These are phyloP conservation scores for Rhynchosporium graminicola DNA, from an alignment of 2,329 filamentous ascomycete genomes.

Conservation along the genomic window DNA sequence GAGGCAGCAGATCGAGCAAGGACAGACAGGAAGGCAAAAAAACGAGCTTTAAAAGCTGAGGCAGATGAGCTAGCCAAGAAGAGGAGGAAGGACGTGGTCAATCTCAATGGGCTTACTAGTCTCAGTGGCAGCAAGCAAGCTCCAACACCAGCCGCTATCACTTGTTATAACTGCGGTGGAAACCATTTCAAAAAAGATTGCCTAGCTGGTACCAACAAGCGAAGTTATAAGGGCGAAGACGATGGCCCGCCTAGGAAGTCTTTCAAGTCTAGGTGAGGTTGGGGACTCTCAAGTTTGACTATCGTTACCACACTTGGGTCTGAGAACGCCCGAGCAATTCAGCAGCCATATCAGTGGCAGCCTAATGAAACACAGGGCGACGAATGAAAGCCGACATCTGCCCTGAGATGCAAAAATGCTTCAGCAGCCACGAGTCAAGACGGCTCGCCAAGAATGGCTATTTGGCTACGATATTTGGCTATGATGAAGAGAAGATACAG, in stretches of 20 bases:
- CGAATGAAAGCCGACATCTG: background rate
- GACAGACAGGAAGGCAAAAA: conserved; percentile 48
- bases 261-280: conserved; percentile 18
- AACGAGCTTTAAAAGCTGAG: conserved; percentile 50
- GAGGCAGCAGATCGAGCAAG: conserved; percentile 47
- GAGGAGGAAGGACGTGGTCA: conserved; percentile 65
- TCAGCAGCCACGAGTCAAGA: background rate
- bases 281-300: background rate
- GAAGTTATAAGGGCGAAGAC: conserved; percentile 30
- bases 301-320: conserved; percentile 5
- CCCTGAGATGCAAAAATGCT: background rate
- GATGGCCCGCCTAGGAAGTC: conserved; percentile 30
- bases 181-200: conserved; percentile 60
- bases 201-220: conserved; percentile 43
- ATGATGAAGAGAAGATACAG: background rate
- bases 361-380: background rate
- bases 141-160: conserved; percentile 13
- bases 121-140: conserved; percentile 52
- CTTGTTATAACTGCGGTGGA: conserved; percentile 62
- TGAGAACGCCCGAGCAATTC: background rate
- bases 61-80: conserved; percentile 56
- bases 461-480: conserved; percentile 3
- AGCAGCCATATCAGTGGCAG: conserved; percentile 1
- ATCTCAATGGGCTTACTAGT: conserved; percentile 62
- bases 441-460: background rate